phyloP scores from a whole-genome alignment of 1,284 basidiomycete species.

The Ganoderma leucocontextum region DNA sequence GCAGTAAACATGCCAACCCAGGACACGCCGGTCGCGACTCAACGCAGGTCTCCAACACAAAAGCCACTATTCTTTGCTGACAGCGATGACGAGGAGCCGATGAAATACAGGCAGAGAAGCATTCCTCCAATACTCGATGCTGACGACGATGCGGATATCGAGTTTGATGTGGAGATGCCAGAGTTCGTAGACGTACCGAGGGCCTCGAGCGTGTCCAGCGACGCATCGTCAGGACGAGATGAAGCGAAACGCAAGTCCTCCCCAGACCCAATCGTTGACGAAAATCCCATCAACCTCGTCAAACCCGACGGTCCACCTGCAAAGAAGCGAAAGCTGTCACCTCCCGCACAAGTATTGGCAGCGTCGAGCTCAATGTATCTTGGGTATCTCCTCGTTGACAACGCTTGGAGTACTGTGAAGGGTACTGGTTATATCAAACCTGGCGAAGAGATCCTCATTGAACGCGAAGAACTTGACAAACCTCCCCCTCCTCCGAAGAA shows the following conservation, averaged over 20 bases:
- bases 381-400: conserved; percentile 75
- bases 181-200: conserved; percentile 39
- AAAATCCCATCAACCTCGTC: conserved; percentile 25
- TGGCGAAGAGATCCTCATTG: conserved; percentile 68
- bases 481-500: conserved; percentile 32
- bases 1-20: conserved; percentile 17
- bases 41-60: conserved; percentile 18
- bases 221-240: conserved; percentile 38
- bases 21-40: conserved; percentile 17
- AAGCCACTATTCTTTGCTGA: conserved; percentile 62
- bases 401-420: conserved; percentile 82
- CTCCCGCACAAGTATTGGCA: conserved; percentile 5
- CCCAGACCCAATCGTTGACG: not conserved
- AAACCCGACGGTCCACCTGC: conserved; percentile 36
- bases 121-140: not conserved
- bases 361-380: conserved; percentile 53
- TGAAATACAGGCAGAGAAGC: conserved; percentile 3
- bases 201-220: conserved; percentile 52
- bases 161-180: conserved; percentile 54
- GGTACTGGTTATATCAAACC: conserved; percentile 73
- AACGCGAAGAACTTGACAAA: conserved; percentile 59
- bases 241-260: conserved; percentile 4
- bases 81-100: conserved; percentile 62
- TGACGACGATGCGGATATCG: conserved; percentile 48
- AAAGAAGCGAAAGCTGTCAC: conserved; percentile 60